Percentiles rank a stretch among this genome's conserved stretches.
phyloP scores from a whole-genome alignment of 306 rosid species.

The Inga laurina region DNA sequence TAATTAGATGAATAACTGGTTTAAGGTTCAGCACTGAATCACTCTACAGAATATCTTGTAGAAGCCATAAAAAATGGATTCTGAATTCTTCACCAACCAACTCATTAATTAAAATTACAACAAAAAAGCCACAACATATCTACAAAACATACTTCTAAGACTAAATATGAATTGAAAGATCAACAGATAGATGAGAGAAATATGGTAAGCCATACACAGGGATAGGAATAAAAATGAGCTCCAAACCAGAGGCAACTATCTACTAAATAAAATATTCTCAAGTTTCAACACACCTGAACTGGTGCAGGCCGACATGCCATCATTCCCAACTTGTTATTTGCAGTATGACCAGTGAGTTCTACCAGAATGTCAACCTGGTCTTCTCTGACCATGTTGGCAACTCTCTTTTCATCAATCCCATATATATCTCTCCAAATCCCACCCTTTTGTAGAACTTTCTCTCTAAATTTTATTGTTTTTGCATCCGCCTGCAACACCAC shows the following conservation, averaged over 20 bases:
- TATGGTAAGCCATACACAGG: background rate
- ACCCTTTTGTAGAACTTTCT: slow-evolving; percentile 77
- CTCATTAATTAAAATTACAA: slow-evolving; percentile 8
- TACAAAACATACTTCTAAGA: background rate
- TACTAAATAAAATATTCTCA: background rate
- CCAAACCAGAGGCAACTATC: background rate
- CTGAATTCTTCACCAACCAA: slow-evolving; percentile 7
- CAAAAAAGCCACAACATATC: background rate
- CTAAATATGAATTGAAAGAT: background rate
- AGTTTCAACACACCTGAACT: slow-evolving; percentile 46
- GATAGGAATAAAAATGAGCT: background rate
- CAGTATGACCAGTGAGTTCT: slow-evolving; percentile 98
- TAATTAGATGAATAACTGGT: background rate
- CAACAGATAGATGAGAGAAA: background rate
- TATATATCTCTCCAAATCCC: slow-evolving; percentile 95
- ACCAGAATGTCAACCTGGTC: slow-evolving; percentile 94
- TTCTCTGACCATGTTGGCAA: slow-evolving; percentile 84
- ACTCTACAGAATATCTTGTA: background rate
- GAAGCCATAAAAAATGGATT: background rate
- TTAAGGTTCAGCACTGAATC: slow-evolving; percentile 2
- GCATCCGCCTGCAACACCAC: slow-evolving; percentile 81
- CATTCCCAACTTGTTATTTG: slow-evolving; percentile 94
- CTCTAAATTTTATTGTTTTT: slow-evolving; percentile 87
- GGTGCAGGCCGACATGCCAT: slow-evolving; percentile 99
- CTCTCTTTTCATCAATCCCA: slow-evolving; percentile 93